Evolutionary conservation across 371 early-diverging fungal species (phyloP).

Genomic region (Mucor lusitanicus): DNA sequence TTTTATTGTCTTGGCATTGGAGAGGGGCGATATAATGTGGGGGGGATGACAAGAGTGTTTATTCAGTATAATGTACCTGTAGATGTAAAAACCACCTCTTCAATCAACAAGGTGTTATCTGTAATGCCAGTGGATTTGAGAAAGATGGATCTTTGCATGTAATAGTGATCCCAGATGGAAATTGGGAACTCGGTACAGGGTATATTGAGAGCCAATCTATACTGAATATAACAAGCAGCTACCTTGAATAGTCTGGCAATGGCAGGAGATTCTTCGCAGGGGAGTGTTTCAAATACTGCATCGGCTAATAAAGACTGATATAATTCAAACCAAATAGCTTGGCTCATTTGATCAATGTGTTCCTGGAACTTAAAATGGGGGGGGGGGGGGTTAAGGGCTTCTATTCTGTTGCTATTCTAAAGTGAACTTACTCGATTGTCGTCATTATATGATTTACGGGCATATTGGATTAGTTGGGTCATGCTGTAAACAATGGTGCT

Average conservation of each 20-base stretch:
- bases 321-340: conserved; percentile 12
- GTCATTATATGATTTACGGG: not conserved
- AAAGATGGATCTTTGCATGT: conserved; percentile 8
- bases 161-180: conserved; percentile 15
- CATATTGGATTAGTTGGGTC: not conserved
- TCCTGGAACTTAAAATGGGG: not conserved
- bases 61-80: not conserved
- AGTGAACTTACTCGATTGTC: not conserved
- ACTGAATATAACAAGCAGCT: conserved; percentile 2
- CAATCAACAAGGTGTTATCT: not conserved
- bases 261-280: not conserved
- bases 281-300: not conserved
- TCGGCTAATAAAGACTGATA: conserved; percentile 1
- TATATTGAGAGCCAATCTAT: not conserved
- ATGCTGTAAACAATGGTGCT: not conserved
- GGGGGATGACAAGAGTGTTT: not conserved
- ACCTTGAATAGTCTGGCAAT: not conserved
- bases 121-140: conserved; percentile 3
- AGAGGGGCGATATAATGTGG: not conserved
- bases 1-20: not conserved
- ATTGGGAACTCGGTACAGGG: not conserved
- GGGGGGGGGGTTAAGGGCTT: not conserved
- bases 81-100: conserved; percentile 8
- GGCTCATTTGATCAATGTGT: not conserved
- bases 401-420: not conserved